Conservation (phyloP, 495 filamentous ascomycete species). For the Lindgomyces ingoldianus region DNA sequence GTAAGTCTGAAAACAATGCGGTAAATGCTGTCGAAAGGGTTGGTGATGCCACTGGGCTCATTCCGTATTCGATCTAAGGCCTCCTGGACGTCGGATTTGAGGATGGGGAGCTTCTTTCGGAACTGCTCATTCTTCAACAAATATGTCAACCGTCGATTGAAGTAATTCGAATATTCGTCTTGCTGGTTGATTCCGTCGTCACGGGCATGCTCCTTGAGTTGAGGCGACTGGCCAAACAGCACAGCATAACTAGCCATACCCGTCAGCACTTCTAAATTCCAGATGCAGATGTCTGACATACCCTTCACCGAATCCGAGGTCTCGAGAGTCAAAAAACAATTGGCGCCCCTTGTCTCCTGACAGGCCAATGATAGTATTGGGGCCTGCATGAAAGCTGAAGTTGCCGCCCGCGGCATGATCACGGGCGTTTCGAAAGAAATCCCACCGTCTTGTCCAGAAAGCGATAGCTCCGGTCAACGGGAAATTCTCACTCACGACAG, state of each 20-base stretch:
- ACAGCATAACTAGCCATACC: conserved; percentile 31
- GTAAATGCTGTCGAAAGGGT: conserved; percentile 50
- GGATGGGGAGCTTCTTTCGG: conserved; percentile 37
- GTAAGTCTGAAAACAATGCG: conserved; percentile 49
- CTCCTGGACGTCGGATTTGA: conserved; percentile 42
- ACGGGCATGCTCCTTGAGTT: neutral
- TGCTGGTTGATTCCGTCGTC: neutral
- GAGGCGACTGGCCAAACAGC: conserved; percentile 26
- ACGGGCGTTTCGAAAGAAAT: conserved; percentile 26
- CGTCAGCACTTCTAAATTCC: neutral
- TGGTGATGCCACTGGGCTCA: conserved; percentile 40
- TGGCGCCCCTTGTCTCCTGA: conserved; percentile 47
- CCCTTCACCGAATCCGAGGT: conserved; percentile 49
- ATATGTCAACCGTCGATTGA: conserved; percentile 9
- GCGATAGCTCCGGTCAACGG: conserved; percentile 35
- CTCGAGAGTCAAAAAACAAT: conserved; percentile 49
- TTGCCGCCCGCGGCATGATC: conserved; percentile 40
- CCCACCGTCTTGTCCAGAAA: conserved; percentile 40
- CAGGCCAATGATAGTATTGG: conserved; percentile 47
- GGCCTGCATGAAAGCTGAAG: conserved; percentile 55
- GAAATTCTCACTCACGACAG: conserved; percentile 7
- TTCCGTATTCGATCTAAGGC: conserved; percentile 38
- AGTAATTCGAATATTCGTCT: conserved; percentile 1
- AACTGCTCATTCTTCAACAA: conserved; percentile 32
- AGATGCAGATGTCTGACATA: conserved; percentile 22